These are phyloP conservation scores for Dictyostelium discoideum DNA, from an alignment of 78 protist genomes.

Conservation along the genomic window dicty_2.7 NC_007088.5:1561501-1562000, in stretches of 20 bases:
- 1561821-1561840: not conserved
- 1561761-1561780: not conserved
- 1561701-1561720: constrained; percentile 51
- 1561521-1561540: too few species aligned
- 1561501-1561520: not conserved
- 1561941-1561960: too few species aligned
- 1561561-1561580: not conserved
- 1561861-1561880: not conserved
- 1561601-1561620: constrained; percentile 58
- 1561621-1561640: constrained; percentile 65
- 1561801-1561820: not conserved
- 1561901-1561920: not conserved
- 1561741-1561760: constrained; percentile 44
- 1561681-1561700: constrained; percentile 19
- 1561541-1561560: not conserved
- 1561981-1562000: not conserved
- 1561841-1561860: not conserved
- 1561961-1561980: not conserved
- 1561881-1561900: not conserved
- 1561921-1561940: not conserved
- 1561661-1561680: constrained; percentile 28
- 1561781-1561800: not conserved
- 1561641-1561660: constrained; percentile 55
- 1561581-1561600: too few species aligned
- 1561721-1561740: constrained; percentile 42